Percentiles rank a stretch among this genome's conserved stretches.
Conservation (phyloP, 805 yeast genomes). For the Saccharomycopsis amapae region DNA sequence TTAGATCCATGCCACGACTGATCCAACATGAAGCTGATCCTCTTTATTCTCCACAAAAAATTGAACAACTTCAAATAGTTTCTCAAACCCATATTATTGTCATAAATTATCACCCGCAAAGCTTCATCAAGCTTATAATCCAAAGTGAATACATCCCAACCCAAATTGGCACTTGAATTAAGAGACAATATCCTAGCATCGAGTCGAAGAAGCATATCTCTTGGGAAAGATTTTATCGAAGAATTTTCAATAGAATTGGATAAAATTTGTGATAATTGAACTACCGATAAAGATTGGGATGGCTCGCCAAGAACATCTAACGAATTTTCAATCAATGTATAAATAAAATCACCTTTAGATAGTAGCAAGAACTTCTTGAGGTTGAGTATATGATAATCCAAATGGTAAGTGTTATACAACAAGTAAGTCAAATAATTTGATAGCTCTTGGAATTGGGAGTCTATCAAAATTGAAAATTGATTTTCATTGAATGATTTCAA, state of each 20-base stretch:
- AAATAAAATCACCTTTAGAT: slow-evolving; percentile 78
- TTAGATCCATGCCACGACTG: slow-evolving; percentile 36
- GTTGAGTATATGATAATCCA: slow-evolving; percentile 14
- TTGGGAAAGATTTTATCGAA: slow-evolving; percentile 35
- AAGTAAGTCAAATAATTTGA: slow-evolving; percentile 13
- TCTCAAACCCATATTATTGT: slow-evolving; percentile 33
- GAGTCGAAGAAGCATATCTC: slow-evolving; percentile 43
- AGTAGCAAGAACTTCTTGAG: slow-evolving; percentile 46
- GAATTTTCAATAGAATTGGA: slow-evolving; percentile 56
- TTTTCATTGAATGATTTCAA: slow-evolving; percentile 7
- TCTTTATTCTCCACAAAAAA: slow-evolving; percentile 72
- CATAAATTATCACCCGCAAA: slow-evolving; percentile 26
- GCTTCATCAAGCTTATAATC: slow-evolving; percentile 51
- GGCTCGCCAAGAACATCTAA: slow-evolving; percentile 48
- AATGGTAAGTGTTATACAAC: slow-evolving; percentile 14
- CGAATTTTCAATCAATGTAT: slow-evolving; percentile 52
- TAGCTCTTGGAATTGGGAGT: slow-evolving; percentile 16
- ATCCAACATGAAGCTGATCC: slow-evolving; percentile 47
- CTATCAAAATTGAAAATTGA: slow-evolving; percentile 13
- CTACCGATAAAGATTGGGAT: slow-evolving; percentile 55
- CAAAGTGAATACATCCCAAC: slow-evolving; percentile 90
- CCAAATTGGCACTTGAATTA: slow-evolving; percentile 48
- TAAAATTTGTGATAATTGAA: slow-evolving; percentile 56
- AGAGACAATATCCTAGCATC: slow-evolving; percentile 80
- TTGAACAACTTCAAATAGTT: slow-evolving; percentile 78